Evolutionary conservation across 2,329 filamentous ascomycete species (phyloP), one percentile per base, ranked within the genome.

Genomic region (Byssothecium circinans): DNA sequence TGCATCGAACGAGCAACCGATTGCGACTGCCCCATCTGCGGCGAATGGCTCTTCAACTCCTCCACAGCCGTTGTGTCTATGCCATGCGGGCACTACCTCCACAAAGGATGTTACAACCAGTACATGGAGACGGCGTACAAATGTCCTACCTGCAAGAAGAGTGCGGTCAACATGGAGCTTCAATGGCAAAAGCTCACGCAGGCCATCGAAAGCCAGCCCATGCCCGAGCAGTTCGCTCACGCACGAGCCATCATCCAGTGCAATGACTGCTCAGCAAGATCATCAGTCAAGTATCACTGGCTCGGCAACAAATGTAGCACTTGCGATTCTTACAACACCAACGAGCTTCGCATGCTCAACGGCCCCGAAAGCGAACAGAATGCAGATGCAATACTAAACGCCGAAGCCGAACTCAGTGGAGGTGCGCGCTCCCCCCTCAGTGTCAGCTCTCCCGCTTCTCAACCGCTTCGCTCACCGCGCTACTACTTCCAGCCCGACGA

Each of bases 111-210:
- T 73, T 94, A 95, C 65, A 83, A 89, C 37, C 83, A 94, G 60
- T 88, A 96, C 67, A 91, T 95, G 78, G 86, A 86, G 61, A 85
- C 84, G 3, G 95, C 91, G 5, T 99, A 97, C 75, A 95, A 92
- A 65, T 99, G 94, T 63, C 94, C 92, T 0, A 91, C 96, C 40
- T 99, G 94, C 79, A 95, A 87, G 74, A 95, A 94, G 72, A 96
- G 89, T 55, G 87, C 95, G n/a, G 84, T 90, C 57, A 97, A 97
- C 66, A 99, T 99, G 92, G 92, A 96, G 65, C 83, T 89, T 30
- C 88, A 95, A 60, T 99, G 97, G 75, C 85, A 90, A 40, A 94
- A 94, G 58, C 75, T 97, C 27, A 92, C 96, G 62, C 83, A 91
- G 43, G 86, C 90, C 41, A 96, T 99, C 50, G 81, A 88, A 55